Evolutionary conservation across 768 basidiomycete species (phyloP).

Genomic region (Nidularia pulvinata): DNA sequence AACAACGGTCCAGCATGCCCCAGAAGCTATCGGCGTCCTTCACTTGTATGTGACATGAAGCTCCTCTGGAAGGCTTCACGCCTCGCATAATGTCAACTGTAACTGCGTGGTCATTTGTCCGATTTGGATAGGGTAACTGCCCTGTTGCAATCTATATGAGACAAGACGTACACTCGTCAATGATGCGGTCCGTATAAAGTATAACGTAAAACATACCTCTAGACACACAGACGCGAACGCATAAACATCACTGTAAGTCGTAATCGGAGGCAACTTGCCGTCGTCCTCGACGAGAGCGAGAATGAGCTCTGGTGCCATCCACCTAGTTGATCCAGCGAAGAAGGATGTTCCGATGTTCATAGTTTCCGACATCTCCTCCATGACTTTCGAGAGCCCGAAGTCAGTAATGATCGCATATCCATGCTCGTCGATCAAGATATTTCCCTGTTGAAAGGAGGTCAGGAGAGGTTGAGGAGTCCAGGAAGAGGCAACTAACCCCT

Average conservation of each 20-base stretch:
- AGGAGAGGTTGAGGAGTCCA: neutral
- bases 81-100: constrained; percentile 55
- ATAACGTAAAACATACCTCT: constrained; percentile 34
- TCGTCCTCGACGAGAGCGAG: constrained; percentile 48
- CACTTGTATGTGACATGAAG: constrained; percentile 20
- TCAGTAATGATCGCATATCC: constrained; percentile 59
- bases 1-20: constrained; percentile 43
- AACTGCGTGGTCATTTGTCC: constrained; percentile 55
- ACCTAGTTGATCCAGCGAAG: constrained; percentile 47
- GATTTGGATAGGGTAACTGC: constrained; percentile 48
- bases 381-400: constrained; percentile 60
- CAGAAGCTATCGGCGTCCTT: constrained; percentile 37
- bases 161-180: neutral
- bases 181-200: neutral
- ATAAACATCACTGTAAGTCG: constrained; percentile 57
- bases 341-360: constrained; percentile 35
- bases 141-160: constrained; percentile 45
- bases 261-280: constrained; percentile 36
- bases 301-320: constrained; percentile 63
- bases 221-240: constrained; percentile 60
- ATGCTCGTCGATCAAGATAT: constrained; percentile 53
- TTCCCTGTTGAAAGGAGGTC: constrained; percentile 32
- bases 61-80: constrained; percentile 39
- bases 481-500: constrained; percentile 36
- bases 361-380: constrained; percentile 46